Conservation (phyloP, 78 protist species). For the Dictyostelium firmibasis region DNA sequence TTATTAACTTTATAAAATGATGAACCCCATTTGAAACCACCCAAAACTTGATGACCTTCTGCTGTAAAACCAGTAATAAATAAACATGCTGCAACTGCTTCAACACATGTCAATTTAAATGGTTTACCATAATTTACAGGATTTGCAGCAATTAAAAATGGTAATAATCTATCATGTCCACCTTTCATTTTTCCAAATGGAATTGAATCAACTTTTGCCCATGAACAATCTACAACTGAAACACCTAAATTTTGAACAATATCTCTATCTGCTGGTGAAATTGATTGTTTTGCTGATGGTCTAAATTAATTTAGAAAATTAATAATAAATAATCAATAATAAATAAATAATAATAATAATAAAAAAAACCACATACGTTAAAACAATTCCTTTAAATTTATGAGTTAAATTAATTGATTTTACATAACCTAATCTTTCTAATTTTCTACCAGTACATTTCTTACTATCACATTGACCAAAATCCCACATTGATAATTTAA, state of each 20-base stretch:
- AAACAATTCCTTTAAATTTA: constrained; percentile 91
- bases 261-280: constrained; percentile 90
- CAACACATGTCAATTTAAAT: constrained; percentile 91
- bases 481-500: constrained; percentile 78
- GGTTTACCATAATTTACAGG: constrained; percentile 98
- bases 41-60: constrained; percentile 86
- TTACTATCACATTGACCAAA: constrained; percentile 95
- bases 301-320: background rate
- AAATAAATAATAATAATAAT: background rate
- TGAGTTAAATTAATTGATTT: constrained; percentile 54
- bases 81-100: constrained; percentile 95
- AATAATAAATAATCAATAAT: background rate
- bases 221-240: constrained; percentile 96
- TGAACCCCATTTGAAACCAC: constrained; percentile 95
- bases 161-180: constrained; percentile 90
- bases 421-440: constrained; percentile 82
- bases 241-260: constrained; percentile 83
- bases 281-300: constrained; percentile 84
- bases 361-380: constrained; percentile 71
- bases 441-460: constrained; percentile 93
- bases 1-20: constrained; percentile 90
- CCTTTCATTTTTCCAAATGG: constrained; percentile 85
- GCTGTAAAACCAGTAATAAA: constrained; percentile 82
- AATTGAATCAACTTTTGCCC: constrained; percentile 92
- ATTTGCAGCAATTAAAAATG: constrained; percentile 97